These are phyloP conservation scores for Lenwebbia sp. DNA, from an alignment of 345 rosid genomes.

Conservation along the genomic window DNA sequence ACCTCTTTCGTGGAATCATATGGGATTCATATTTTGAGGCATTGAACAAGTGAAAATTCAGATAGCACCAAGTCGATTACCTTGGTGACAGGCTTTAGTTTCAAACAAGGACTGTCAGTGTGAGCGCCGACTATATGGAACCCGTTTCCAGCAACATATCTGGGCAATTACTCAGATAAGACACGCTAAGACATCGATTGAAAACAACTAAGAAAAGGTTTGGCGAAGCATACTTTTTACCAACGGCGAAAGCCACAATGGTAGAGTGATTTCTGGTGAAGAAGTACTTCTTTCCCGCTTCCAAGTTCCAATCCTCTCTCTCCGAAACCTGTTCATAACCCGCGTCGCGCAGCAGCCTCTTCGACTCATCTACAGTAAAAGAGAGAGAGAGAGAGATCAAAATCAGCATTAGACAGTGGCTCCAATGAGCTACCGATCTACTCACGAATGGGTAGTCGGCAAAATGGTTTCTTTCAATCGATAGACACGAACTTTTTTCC, in stretches of 20 bases:
- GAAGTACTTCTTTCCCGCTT: constrained; percentile 75
- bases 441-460: neutral
- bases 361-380: constrained; percentile 55
- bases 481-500: neutral
- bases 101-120: constrained; percentile 93
- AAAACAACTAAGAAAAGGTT: neutral
- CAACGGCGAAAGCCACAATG: constrained; percentile 85
- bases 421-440: neutral
- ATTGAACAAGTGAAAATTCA: neutral
- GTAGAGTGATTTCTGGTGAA: constrained; percentile 92
- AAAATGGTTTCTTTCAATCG: neutral
- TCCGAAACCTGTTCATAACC: constrained; percentile 74
- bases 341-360: constrained; percentile 42
- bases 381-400: neutral
- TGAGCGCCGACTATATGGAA: constrained; percentile 85
- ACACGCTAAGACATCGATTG: neutral
- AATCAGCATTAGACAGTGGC: neutral
- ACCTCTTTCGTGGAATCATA: neutral
- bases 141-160: constrained; percentile 93
- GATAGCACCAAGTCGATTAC: constrained; percentile 8
- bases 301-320: constrained; percentile 78
- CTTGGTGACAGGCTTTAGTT: constrained; percentile 92
- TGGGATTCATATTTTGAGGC: neutral
- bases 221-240: constrained; percentile 42
- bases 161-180: neutral